A percentile compares a stretch with the other conserved stretches of the same genome.
Conservation (phyloP, 2,329 filamentous ascomycete species). For the Penicillium sp. region DNA sequence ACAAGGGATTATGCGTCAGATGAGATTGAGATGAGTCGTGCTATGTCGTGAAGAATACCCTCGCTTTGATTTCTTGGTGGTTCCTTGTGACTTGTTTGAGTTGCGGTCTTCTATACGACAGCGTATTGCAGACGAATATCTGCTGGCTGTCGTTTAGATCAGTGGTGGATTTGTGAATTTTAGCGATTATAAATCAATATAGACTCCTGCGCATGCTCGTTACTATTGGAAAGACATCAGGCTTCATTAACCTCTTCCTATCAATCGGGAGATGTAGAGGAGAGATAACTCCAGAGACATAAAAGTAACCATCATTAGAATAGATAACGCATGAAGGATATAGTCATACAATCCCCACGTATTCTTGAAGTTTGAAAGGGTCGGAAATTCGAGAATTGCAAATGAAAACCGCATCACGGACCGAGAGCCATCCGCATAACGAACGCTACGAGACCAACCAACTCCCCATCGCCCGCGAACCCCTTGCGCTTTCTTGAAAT, state of each 20-base stretch:
- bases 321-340: not conserved
- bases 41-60: not conserved
- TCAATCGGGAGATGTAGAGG: not conserved
- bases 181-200: not conserved
- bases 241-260: not conserved
- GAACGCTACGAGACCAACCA: not conserved
- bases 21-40: slow-evolving; percentile 19
- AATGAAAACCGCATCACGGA: not conserved
- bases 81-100: not conserved
- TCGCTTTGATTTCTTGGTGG: not conserved
- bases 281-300: not conserved
- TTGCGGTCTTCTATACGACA: not conserved
- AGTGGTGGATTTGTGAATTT: not conserved
- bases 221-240: not conserved
- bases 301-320: not conserved
- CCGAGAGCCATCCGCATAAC: slow-evolving; percentile 1
- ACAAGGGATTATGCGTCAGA: slow-evolving; percentile 16
- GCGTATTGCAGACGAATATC: slow-evolving; percentile 3
- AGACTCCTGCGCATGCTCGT: slow-evolving; percentile 6
- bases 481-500: not conserved
- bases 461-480: not conserved
- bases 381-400: not conserved
- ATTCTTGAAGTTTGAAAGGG: not conserved
- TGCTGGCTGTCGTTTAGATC: not conserved
- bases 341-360: not conserved